These are phyloP conservation scores for Endocalyx cinctus DNA, from an alignment of 2,329 filamentous ascomycete species.

Conservation along the genomic window DNA sequence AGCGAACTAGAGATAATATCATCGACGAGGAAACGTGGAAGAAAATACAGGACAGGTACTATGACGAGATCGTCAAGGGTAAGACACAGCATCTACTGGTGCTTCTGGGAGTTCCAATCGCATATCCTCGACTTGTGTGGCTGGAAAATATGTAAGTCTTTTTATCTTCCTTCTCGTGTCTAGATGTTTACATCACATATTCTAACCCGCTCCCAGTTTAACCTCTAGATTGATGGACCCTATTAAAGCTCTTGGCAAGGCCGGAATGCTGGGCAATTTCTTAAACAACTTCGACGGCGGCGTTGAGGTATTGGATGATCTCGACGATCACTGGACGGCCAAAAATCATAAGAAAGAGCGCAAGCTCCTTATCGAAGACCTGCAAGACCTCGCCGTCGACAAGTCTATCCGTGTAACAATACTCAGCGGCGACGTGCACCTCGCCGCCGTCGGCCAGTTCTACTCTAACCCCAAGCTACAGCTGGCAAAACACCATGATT, in stretches of 20 bases:
- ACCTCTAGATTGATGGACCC: slow-evolving; percentile 85
- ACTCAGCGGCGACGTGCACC: slow-evolving; percentile 87
- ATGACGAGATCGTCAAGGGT: slow-evolving; percentile 75
- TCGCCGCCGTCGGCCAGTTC: slow-evolving; percentile 90
- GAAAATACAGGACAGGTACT: slow-evolving; percentile 78
- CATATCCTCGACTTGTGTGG: slow-evolving; percentile 74
- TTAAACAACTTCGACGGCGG: slow-evolving; percentile 89
- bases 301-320: slow-evolving; percentile 83
- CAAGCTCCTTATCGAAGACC: slow-evolving; percentile 78
- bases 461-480: slow-evolving; percentile 81
- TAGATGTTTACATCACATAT: too few species aligned
- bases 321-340: slow-evolving; percentile 97
- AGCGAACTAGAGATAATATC: slow-evolving; percentile 79
- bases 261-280: slow-evolving; percentile 73
- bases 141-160: slow-evolving; percentile 61
- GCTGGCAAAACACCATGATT: slow-evolving; percentile 83
- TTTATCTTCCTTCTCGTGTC: neutral
- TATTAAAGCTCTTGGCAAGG: slow-evolving; percentile 80
- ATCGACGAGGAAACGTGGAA: slow-evolving; percentile 78
- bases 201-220: slow-evolving; percentile 57
- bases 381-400: slow-evolving; percentile 89
- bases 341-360: slow-evolving; percentile 91
- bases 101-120: slow-evolving; percentile 76
- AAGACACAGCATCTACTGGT: slow-evolving; percentile 88
- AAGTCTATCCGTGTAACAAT: slow-evolving; percentile 91